Evolutionary conservation across 2,329 filamentous ascomycete genomes (phyloP).

Genomic region (Chaetomiaceae sp.): DNA sequence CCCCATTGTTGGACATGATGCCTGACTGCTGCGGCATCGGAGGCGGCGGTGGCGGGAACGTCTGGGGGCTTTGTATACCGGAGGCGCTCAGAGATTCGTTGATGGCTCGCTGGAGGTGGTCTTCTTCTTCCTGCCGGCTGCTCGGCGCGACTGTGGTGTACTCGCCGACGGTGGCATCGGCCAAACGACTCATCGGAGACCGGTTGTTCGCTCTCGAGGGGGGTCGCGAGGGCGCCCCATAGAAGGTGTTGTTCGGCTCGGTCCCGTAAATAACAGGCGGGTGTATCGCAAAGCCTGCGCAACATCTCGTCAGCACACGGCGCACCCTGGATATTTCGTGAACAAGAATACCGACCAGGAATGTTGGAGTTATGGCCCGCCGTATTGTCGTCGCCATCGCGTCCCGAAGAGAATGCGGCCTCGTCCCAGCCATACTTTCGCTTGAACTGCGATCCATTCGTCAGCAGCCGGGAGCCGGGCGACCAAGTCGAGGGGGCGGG

Average conservation of each 20-base stretch:
- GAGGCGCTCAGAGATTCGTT: conserved; percentile 51
- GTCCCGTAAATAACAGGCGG: conserved; percentile 44
- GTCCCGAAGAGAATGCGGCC: conserved; percentile 45
- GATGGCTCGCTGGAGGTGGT: conserved; percentile 52
- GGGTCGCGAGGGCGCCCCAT: conserved; percentile 52
- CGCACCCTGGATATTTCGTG: background rate
- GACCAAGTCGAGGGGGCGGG: background rate
- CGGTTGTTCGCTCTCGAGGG: conserved; percentile 55
- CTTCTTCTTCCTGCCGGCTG: conserved; percentile 44
- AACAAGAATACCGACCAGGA: conserved; percentile 6
- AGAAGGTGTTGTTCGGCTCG: conserved; percentile 38
- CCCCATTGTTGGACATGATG: conserved; percentile 37
- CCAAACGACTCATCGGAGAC: conserved; percentile 51
- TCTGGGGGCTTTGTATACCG: conserved; percentile 34
- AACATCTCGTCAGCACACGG: background rate
- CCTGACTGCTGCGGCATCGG: conserved; percentile 46
- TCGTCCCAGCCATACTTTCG: conserved; percentile 54
- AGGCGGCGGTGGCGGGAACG: conserved; percentile 33
- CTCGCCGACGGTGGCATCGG: conserved; percentile 32
- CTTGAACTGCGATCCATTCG: conserved; percentile 35
- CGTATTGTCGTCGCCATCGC: conserved; percentile 42
- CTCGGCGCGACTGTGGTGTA: conserved; percentile 38
- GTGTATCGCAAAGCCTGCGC: conserved; percentile 47
- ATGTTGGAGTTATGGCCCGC: background rate
- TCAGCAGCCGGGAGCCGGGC: conserved; percentile 16